Conservation (phyloP, 129 eudicot genomes). For the Arctium minus region DNA sequence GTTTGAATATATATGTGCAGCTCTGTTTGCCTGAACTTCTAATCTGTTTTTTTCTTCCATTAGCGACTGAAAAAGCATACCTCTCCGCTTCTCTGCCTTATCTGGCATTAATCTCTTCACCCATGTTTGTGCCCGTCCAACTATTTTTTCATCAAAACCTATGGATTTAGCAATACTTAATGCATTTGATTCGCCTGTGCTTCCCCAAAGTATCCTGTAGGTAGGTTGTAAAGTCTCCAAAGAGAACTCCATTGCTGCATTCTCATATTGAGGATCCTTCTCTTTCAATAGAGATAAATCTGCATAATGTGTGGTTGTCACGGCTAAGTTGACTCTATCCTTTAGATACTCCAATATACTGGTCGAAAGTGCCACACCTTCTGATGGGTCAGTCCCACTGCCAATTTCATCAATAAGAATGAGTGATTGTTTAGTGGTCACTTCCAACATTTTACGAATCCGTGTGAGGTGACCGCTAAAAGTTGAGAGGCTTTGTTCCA, state of each 20-base stretch:
- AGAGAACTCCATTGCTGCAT: constrained; percentile 96
- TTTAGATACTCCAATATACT: constrained; percentile 85
- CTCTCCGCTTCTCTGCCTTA: constrained; percentile 63
- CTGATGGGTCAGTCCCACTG: constrained; percentile 98
- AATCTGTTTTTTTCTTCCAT: constrained; percentile 71
- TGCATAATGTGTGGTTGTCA: constrained; percentile 93
- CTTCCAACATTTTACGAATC: constrained; percentile 71
- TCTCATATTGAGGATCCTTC: constrained; percentile 68
- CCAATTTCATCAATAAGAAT: constrained; percentile 95
- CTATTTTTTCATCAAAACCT: constrained; percentile 70
- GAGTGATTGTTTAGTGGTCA: constrained; percentile 74
- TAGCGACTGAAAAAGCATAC: constrained; percentile 70
- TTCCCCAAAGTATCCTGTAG: constrained; percentile 91
- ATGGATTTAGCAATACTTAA: constrained; percentile 73
- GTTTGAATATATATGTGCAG: constrained; percentile 63
- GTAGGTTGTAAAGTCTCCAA: constrained; percentile 83
- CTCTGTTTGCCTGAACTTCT: constrained; percentile 54
- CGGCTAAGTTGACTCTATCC: constrained; percentile 73
- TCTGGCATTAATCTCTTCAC: constrained; percentile 74
- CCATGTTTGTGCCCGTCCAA: constrained; percentile 74
- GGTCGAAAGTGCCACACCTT: constrained; percentile 93
- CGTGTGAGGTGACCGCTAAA: constrained; percentile 95
- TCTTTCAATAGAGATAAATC: constrained; percentile 74
- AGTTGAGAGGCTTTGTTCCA: constrained; percentile 92
- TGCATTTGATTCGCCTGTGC: constrained; percentile 91